Evolutionary conservation across 495 filamentous ascomycete genomes (phyloP), one percentile per base, ranked within the genome.

Genomic region (Thozetella sp.): DNA sequence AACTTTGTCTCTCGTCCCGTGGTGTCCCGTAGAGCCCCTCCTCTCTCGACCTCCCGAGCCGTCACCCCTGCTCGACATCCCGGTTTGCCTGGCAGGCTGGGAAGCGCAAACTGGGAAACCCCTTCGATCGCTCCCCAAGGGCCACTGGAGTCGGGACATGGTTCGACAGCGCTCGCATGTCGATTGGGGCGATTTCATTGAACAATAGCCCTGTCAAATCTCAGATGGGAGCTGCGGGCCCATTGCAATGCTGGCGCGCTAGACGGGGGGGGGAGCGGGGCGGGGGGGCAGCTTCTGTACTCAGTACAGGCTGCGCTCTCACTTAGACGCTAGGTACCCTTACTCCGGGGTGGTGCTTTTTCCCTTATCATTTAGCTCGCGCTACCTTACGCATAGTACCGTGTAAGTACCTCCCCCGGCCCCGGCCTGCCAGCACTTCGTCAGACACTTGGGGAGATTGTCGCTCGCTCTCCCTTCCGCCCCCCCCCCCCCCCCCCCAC

Each of bases 221-320:
- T 48, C 9, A 48, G 10, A 48, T 48, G 43, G 43, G 43, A n/a
- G n/a, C 43, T 48, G 9, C 43, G 43, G n/a, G 43, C 43, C n/a
- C 43, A 48, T 48, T 48, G 43, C n/a, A n/a, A n/a, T 48, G 43
- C 43, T 48, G 43, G 43, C 43, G 20, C 43, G n/a, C 43, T 48
- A 48, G 43, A 10, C 43, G 43, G 43, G 43, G 12, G 43, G n/a
- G n/a, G n/a, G n/a, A n/a, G n/a, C n/a, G n/a, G n/a, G n/a, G n/a
- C n/a, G n/a, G n/a, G n/a, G n/a, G n/a, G n/a, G n/a, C n/a, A n/a
- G n/a, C n/a, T n/a, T n/a, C n/a, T n/a, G n/a, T n/a, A n/a, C n/a
- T 22, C 46, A 51, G 46, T 20, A 22, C 22, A 25, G 15, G 4
- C 51, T n/a, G n/a, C n/a, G n/a, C n/a, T n/a, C n/a, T n/a, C n/a